These are phyloP conservation scores for Xylaria sp. DNA, from an alignment of 2,329 filamentous ascomycete species.

Conservation along the genomic window DNA sequence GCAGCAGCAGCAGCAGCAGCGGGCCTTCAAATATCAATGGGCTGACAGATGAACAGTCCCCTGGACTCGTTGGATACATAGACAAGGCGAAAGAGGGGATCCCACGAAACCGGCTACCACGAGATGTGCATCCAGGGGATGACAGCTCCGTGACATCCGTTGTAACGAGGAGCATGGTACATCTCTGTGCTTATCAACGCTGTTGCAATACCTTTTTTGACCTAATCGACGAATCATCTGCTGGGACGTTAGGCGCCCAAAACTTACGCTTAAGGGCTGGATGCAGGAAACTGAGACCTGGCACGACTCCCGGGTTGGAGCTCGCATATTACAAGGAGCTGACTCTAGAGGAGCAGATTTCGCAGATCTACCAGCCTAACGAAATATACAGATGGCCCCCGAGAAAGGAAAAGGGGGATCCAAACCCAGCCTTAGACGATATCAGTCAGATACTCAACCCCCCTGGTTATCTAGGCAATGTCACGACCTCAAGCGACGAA, in stretches of 20 bases:
- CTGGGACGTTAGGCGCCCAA: slow-evolving; percentile 37
- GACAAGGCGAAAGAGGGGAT: slow-evolving; percentile 42
- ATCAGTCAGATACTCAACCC: slow-evolving; percentile 31
- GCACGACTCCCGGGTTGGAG: neutral
- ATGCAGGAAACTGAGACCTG: slow-evolving; percentile 43
- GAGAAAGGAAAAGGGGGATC: slow-evolving; percentile 7
- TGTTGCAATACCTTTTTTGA: slow-evolving; percentile 60
- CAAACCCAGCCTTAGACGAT: slow-evolving; percentile 15
- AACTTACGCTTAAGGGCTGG: slow-evolving; percentile 54
- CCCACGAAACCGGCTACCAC: slow-evolving; percentile 37
- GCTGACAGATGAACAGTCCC: slow-evolving; percentile 1
- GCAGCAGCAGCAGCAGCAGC: slow-evolving; percentile 4
- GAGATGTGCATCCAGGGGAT: slow-evolving; percentile 53
- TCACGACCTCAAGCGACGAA: slow-evolving; percentile 31
- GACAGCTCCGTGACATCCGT: slow-evolving; percentile 44
- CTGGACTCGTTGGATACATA: slow-evolving; percentile 24
- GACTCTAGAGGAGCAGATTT: slow-evolving; percentile 1
- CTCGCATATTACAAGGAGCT: neutral
- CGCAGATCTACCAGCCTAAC: slow-evolving; percentile 24
- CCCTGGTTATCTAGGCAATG: slow-evolving; percentile 14
- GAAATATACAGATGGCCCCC: slow-evolving; percentile 34
- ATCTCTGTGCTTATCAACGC: slow-evolving; percentile 57
- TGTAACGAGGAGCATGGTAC: slow-evolving; percentile 57
- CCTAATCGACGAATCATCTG: slow-evolving; percentile 55
- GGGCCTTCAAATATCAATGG: slow-evolving; percentile 11